Conservation (phyloP, 805 yeast genomes). For the Wickerhamiella australiensis region DNA sequence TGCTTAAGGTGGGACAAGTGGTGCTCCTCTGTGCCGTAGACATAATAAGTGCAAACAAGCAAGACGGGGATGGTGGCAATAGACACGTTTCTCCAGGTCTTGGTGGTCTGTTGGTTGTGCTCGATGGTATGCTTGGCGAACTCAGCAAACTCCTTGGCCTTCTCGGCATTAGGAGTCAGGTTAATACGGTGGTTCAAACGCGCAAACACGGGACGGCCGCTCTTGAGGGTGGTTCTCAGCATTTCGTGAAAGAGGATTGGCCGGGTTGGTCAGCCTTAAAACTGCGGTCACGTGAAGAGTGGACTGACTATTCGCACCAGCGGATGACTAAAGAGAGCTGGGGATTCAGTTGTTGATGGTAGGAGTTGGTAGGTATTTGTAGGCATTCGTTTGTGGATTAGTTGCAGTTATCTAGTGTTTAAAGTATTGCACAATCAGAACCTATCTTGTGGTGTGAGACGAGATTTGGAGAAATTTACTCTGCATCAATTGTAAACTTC, state of each 20-base stretch:
- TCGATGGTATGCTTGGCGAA: constrained; percentile 51
- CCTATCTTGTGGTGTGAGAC: too few species aligned
- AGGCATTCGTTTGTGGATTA: too few species aligned
- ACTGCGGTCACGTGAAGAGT: constrained; percentile 4
- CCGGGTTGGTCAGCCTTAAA: constrained; percentile 10
- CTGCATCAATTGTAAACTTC: too few species aligned
- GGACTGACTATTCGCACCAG: not conserved
- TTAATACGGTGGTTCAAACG: constrained; percentile 23
- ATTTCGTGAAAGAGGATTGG: constrained; percentile 1
- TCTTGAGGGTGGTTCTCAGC: constrained; percentile 9
- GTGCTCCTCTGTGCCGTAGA: constrained; percentile 67
- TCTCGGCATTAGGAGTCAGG: constrained; percentile 37
- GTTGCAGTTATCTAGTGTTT: too few species aligned
- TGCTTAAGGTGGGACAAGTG: constrained; percentile 72
- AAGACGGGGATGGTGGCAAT: constrained; percentile 77
- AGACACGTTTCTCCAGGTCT: constrained; percentile 77
- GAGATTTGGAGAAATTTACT: too few species aligned
- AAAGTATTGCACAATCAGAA: too few species aligned
- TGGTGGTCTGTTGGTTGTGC: constrained; percentile 69
- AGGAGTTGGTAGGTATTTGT: too few species aligned
- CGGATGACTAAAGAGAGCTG: too few species aligned
- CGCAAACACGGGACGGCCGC: constrained; percentile 14
- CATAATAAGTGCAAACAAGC: constrained; percentile 62
- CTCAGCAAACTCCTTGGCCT: constrained; percentile 59
- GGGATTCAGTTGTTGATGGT: too few species aligned